phyloP scores from a whole-genome alignment of 1,139 yeast genomes.

The Lodderomyces elongisporus region DNA sequence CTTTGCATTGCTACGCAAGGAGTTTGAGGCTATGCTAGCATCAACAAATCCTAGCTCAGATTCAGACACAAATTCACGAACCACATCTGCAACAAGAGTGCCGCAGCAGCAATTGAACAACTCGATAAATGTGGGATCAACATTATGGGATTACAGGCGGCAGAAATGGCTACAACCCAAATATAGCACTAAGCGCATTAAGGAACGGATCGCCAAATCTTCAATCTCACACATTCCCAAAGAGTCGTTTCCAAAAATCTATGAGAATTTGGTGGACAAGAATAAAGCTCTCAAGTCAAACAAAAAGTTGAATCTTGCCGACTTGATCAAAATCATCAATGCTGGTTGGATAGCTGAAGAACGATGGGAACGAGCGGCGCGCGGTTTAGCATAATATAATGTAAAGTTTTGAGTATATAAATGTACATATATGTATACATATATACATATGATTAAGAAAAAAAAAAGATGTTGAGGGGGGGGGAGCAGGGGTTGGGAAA shows the following conservation, averaged over 20 bases:
- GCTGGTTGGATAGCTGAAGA: constrained; percentile 68
- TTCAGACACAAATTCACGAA: constrained; percentile 1
- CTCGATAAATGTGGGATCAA: constrained; percentile 34
- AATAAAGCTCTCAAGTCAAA: constrained; percentile 46
- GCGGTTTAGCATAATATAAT: constrained; percentile 34
- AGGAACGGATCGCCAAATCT: constrained; percentile 19
- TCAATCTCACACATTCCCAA: constrained; percentile 36
- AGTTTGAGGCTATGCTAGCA: constrained; percentile 16
- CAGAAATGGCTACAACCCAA: constrained; percentile 46
- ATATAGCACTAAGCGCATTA: constrained; percentile 12
- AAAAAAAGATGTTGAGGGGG: too few species aligned
- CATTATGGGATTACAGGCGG: constrained; percentile 58
- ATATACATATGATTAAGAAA: too few species aligned
- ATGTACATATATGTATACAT: too few species aligned
- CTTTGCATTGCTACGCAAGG: constrained; percentile 23
- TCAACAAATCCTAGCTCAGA: constrained; percentile 7
- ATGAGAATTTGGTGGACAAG: constrained; percentile 53
- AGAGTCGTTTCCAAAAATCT: constrained; percentile 53
- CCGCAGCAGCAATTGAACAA: constrained; percentile 1
- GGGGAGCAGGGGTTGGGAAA: too few species aligned
- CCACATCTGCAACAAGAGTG: background rate
- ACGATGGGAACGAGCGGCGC: constrained; percentile 58
- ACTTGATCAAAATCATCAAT: constrained; percentile 55
- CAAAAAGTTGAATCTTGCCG: constrained; percentile 55
- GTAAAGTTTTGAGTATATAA: too few species aligned